Base-by-base conservation (phyloP, 2,329 filamentous ascomycete genomes). In the Hypoxylon sp. region DNA sequence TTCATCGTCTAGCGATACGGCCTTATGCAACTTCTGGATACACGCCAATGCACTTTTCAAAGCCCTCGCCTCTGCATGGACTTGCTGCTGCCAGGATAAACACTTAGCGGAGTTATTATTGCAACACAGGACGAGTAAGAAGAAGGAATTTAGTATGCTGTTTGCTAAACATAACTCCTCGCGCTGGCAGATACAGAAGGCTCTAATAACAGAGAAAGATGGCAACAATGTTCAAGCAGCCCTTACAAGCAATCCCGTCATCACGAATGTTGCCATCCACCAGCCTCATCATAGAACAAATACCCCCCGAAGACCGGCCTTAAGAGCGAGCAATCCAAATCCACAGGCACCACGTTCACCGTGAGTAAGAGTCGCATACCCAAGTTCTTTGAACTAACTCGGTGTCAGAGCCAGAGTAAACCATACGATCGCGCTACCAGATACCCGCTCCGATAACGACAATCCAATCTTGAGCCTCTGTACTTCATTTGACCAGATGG, bases 1-100 rank as follows among this genome's bases (percentile, higher is more conserved):
- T 41, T 17, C 38, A 41, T 48, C 13, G 38, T 17, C 53, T 34
- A 53, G 63, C 9, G 72, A 72, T 13, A 32, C 50, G 2, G 60
- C 72, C 0, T 30, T 77, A 1, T 75, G 75, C 51, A 64, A 58
- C 10, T 75, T 78, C 30, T 78, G 75, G 75, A 52, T 58, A 6
- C 60, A 71, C 1, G 75, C 76, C 1, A 63, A 66, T 9, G 63
- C 21, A 9, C 34, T 78, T 7, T 77, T 73, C 41, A 68, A 69
- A 13, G 71, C 70, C 0, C 64, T 77, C 2, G 21, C 67, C 7
- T 49, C 60, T 25, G 62, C 70, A 3, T 78, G 75, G 74, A 66
- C 63, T 2, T 76, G 75, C 36, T 36, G 36, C 6, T 76, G 74
- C 28, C 62, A 60, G 19, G 43, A 67, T 3, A 61, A 75, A 3